Evolutionary conservation across 164 flowering plant genomes (phyloP), one percentile per base, ranked within the genome.

Genomic region (Liriodendron chinense): DNA sequence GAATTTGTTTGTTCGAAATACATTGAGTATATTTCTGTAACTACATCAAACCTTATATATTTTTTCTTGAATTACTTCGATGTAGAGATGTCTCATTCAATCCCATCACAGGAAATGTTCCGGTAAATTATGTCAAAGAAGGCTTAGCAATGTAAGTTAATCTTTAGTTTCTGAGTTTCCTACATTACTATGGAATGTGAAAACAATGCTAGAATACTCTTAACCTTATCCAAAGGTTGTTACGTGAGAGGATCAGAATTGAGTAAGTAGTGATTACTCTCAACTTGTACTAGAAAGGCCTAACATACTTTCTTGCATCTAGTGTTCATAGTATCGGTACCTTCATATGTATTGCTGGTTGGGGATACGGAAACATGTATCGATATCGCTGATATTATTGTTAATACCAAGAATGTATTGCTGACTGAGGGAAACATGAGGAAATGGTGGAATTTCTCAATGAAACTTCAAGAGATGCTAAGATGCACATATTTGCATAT

Each of bases 1-100:
- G 59, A 53, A 53, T 53, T 53, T 53, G 18, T 53, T 16, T 16
- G 16, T 16, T 53, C 59, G 13, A 53, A 53, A 53, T 53, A 12
- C 59, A 34, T 34, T 34, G 43, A 34, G 43, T 7, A 34, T 34
- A 34, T 34, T 34, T 34, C 43, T 34, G 3, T 4, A 4, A 34
- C 5, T 34, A 7, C 5, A 34, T 34, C 43, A 34, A 34, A 34
- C 43, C 43, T 34, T 34, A 34, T 7, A 34, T 34, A 34, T 34
- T 34, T 34, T 34, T 34, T 53, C 13, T 53, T 53, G 13, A 5
- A 48, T 22, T 61, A 22, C 57, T 48, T 74, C 34, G 62, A 53
- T 47, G 63, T 81, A 86, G 89, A 75, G 89, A 86, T 78, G 86
- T 86, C 69, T 86, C 89, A 53, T 85, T 82, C 84, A 86, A 86